Evolutionary conservation across 2,329 filamentous ascomycete genomes (phyloP), one percentile per base, ranked within the genome.

Genomic region (Aureobasidium sp.): DNA sequence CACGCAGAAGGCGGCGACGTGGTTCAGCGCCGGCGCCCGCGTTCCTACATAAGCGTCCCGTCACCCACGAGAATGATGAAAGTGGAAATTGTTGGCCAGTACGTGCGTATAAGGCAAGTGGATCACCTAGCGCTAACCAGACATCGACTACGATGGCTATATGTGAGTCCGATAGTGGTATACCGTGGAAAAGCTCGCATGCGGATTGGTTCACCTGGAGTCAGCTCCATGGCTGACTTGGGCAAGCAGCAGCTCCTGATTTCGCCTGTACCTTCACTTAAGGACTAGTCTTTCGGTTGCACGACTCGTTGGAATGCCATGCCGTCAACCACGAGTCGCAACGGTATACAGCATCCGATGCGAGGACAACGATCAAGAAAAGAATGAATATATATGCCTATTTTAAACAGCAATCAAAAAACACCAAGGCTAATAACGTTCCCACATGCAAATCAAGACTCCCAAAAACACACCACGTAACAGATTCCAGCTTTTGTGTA

Each of bases 401-500:
- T 36, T 57, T 25, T 55, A 55, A 55, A 31, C 25, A 31, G 37
- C 8, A 14, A 41, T 39, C 34, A 37, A 39, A 29, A 57, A 57
- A 57, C 53, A 57, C 53, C 53, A 57, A 22, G 53, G 53, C 53
- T 57, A 57, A 57, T 34, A 44, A 57, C 53, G 45, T 57, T 44
- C 53, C 22, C 53, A 45, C 12, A 45, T 45, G 39, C 39, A 57
- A 57, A 55, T n/a, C 39, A 45, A 25, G 15, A 39, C 53, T 29
- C 53, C 41, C 25, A 31, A 22, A 20, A 55, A 41, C 36, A 42
- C n/a, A 29, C 37, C 48, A n/a, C 36, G 1, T 12, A 31, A 14
- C 22, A 55, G 15, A 20, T 44, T 57, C 39, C 27, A 45, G 53
- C 53, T 57, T 57, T 57, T 45, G 27, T 45, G 37, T 31, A 25